Evolutionary conservation across 2,329 filamentous ascomycete genomes (phyloP), one percentile per base, ranked within the genome.

Genomic region (Colletotrichum endophyticum): DNA sequence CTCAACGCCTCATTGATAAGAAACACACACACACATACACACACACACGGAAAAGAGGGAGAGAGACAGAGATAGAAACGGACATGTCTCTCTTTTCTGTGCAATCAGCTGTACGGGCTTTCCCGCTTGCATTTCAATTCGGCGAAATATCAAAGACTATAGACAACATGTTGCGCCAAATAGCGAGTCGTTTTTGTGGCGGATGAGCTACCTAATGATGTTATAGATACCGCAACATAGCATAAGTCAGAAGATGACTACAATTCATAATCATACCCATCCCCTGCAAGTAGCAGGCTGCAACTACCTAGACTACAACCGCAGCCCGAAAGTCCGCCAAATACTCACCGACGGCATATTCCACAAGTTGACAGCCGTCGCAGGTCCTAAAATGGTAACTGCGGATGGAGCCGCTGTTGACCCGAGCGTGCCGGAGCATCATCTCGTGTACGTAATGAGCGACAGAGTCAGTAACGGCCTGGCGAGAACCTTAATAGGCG

Each of bases 41-140:
- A 30, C 30, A 30, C 30, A 30, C 30, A 30, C 30, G 30, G 30
- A 30, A 30, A 30, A 30, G 30, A 30, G 30, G 30, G 9, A 30
- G 30, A 30, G 30, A 30, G 30, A 30, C 30, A 30, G 30, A 30
- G 30, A 30, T 30, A 30, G 30, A 30, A 11, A 30, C 30, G 30
- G 30, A 30, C 30, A 30, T 30, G 30, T 30, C 30, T 32, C 11
- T 3, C 13, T 36, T 36, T 36, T 36, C 34, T 36, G 0, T 36
- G 34, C 34, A 36, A 36, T 0, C 0, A 36, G 0, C 34, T 16
- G 34, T 8, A 36, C 34, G 7, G 34, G 0, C 34, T 0, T 16
- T 0, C 0, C 34, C 0, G 34, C 34, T 36, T 36, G 34, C 34
- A 0, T 36, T 36, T 16, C 34, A 36, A 36, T 36, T 36, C 34